A percentile compares a stretch with the other conserved stretches of the same genome.
These are phyloP conservation scores for Cucurbita maxima DNA, from an alignment of 306 rosid species.

Conservation along the genomic window DNA sequence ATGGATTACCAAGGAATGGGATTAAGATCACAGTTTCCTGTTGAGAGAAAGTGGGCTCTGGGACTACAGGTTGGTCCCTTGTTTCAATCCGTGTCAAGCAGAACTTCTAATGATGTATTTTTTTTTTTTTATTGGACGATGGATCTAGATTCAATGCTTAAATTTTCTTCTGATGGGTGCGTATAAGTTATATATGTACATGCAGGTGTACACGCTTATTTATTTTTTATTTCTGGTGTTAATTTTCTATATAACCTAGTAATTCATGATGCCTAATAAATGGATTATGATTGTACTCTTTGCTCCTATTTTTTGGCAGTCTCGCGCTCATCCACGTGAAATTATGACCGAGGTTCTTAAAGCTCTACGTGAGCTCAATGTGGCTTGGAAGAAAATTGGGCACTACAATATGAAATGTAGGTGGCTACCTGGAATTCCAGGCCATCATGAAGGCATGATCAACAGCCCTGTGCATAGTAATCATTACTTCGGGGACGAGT, in stretches of 20 bases:
- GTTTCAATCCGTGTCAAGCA: background rate
- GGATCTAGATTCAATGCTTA: background rate
- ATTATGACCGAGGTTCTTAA: slow-evolving; percentile 91
- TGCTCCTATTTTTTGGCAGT: slow-evolving; percentile 30
- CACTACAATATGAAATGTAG: slow-evolving; percentile 93
- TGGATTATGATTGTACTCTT: slow-evolving; percentile 13
- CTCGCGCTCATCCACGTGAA: slow-evolving; percentile 89
- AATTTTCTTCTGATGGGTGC: background rate
- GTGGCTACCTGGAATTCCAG: slow-evolving; percentile 53
- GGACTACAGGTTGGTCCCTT: slow-evolving; percentile 70
- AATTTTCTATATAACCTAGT: background rate
- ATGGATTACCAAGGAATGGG: slow-evolving; percentile 65
- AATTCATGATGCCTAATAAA: background rate
- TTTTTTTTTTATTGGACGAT: background rate
- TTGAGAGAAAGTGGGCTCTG: slow-evolving; percentile 91
- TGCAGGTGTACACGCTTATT: background rate
- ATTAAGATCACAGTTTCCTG: slow-evolving; percentile 54
- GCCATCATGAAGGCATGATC: slow-evolving; percentile 55
- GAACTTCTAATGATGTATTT: background rate
- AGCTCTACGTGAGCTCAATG: slow-evolving; percentile 75
- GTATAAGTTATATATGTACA: background rate
- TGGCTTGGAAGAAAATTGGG: slow-evolving; percentile 92
- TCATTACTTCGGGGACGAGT: slow-evolving; percentile 48
- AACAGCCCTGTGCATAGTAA: slow-evolving; percentile 36
- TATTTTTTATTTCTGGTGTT: background rate